A percentile compares a stretch with the other conserved stretches of the same genome.
These are phyloP conservation scores for Protomyces lactucae-debilis DNA, from an alignment of 1,139 yeast genomes.

Conservation along the genomic window DNA sequence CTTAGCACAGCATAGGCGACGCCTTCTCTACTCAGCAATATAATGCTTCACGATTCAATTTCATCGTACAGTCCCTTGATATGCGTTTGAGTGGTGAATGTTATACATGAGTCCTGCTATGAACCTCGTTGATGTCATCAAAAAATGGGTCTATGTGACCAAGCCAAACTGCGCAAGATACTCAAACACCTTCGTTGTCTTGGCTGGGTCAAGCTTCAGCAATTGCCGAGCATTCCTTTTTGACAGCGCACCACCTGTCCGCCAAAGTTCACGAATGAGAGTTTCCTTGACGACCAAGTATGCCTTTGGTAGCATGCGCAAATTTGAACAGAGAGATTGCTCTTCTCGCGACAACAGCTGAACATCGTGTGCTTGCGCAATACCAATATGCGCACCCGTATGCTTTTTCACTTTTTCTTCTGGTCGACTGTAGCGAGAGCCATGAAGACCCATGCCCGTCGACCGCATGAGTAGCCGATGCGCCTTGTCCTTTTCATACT, in stretches of 20 bases:
- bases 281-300: conserved; percentile 88
- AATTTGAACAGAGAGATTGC: conserved; percentile 72
- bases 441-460: conserved; percentile 30
- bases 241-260: conserved; percentile 77
- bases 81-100: not conserved
- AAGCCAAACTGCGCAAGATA: conserved; percentile 90
- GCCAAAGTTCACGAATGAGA: conserved; percentile 79
- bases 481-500: conserved; percentile 82
- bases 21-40: not conserved
- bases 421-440: conserved; percentile 5
- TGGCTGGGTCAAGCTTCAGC: conserved; percentile 76
- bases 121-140: not conserved
- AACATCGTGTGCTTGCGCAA: conserved; percentile 76
- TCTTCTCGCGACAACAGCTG: conserved; percentile 80
- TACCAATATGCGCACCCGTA: conserved; percentile 46
- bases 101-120: not conserved
- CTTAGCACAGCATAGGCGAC: not conserved
- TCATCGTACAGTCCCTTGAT: too few relatives aligned
- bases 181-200: conserved; percentile 83
- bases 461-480: conserved; percentile 33
- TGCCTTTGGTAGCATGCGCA: conserved; percentile 86
- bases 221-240: conserved; percentile 79
- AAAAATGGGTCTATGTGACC: conserved; percentile 41
- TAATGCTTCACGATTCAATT: too few relatives aligned
- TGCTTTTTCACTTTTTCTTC: conserved; percentile 5